Evolutionary conservation across 2,329 filamentous ascomycete genomes (phyloP), one percentile per base, ranked within the genome.

Genomic region (Aurifilum marmelostoma): DNA sequence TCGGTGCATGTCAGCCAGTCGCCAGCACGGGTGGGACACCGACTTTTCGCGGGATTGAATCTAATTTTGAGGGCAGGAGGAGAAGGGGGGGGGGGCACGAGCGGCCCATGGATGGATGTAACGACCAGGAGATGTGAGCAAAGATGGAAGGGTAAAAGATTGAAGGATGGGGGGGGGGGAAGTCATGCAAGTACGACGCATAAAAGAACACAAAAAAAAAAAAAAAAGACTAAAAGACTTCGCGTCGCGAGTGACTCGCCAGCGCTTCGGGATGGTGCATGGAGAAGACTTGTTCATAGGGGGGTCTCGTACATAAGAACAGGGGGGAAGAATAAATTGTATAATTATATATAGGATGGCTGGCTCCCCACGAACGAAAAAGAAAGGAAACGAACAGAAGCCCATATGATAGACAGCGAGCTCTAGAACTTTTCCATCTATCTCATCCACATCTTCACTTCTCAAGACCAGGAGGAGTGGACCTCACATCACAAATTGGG

Each of bases 401-500:
- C n/a, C n/a, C n/a, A n/a, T n/a, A n/a, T n/a, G n/a, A 47, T 11
- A 27, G 50, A 54, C 50, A 54, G 24, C 50, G 43, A 47, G 43
- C 24, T 29, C 24, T 54, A 54, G 3, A 5, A 29, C 52, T 29
- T 29, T 18, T 6, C 27, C 24, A 32, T 32, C 52, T 16, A 18
- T 29, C 52, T 29, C 27, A 27, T 32, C 27, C 43, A n/a, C 21
- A 6, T 47, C 11, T 47, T 8, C n/a, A 34, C 21, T 39, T n/a
- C 32, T 24, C 58, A 60, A 60, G 39, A 34, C n/a, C n/a, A 61
- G 16, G 29, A n/a, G 14, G 32, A n/a, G 47, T 41, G 29, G 29
- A 61, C 62, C 54, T 12, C 39, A 34, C 52, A 34, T 47, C 18
- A 37, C 62, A 32, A 63, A 37, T 18, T 64, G 66, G 29, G 68